Evolutionary conservation across 495 filamentous ascomycete genomes (phyloP).

Genomic region (Hypoxylon subgilvum): DNA sequence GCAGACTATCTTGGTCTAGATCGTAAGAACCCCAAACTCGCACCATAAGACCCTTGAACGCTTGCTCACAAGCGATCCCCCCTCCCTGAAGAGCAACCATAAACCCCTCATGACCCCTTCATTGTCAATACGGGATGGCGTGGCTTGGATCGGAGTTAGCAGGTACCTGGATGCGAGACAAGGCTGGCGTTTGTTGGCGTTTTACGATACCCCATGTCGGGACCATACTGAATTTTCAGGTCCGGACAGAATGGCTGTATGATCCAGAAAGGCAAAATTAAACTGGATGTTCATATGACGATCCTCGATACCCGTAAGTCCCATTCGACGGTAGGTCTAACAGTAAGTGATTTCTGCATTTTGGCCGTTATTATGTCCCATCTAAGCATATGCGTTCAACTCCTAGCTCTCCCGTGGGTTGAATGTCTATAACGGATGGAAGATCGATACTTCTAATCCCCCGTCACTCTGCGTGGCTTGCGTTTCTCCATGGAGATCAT

Average conservation of each 20-base stretch:
- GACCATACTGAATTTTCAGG: slow-evolving; percentile 2
- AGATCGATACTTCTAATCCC: slow-evolving; percentile 56
- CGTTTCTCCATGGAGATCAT: slow-evolving; percentile 43
- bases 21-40: slow-evolving; percentile 36
- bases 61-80: too few relatives aligned
- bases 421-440: slow-evolving; percentile 81
- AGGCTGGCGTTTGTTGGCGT: slow-evolving; percentile 19
- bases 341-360: not conserved
- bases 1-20: slow-evolving; percentile 69
- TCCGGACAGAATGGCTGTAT: not conserved
- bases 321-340: not conserved
- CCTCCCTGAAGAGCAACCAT: slow-evolving; percentile 30
- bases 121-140: not conserved
- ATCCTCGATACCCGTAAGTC: not conserved
- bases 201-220: slow-evolving; percentile 30
- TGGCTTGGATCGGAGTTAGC: not conserved
- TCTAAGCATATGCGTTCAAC: slow-evolving; percentile 75
- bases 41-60: slow-evolving; percentile 1
- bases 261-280: not conserved
- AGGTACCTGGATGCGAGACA: not conserved
- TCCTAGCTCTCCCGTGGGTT: slow-evolving; percentile 62
- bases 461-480: slow-evolving; percentile 58
- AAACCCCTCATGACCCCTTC: too few relatives aligned
- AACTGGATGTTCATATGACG: not conserved
- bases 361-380: slow-evolving; percentile 40